Base-by-base conservation (phyloP, 1,284 basidiomycete species). In the Mixia osmundae region DNA sequence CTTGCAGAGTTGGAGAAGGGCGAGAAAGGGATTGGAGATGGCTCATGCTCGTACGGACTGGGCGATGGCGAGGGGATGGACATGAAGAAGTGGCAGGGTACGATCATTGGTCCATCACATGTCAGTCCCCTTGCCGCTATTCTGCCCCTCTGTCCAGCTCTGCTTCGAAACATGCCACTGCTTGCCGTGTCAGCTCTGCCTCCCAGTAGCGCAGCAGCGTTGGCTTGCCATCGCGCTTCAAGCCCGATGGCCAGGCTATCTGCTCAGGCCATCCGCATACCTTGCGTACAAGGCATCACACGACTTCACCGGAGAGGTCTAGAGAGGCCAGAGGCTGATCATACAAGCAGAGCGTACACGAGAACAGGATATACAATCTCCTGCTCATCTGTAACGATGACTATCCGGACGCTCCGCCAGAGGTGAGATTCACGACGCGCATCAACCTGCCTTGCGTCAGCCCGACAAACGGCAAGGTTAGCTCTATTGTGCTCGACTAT, bases 41-140 rank as follows among this genome's bases (percentile, higher is more conserved):
- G 87, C 41, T 82, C 76, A 25, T 91, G 83, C 62, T 87, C 80
- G 22, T 95, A 95, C 51, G 87, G 87, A 39, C 64, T 91, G 40
- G 78, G 79, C 58, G 79, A 89, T 58, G 60, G 72, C 49, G 83
- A 91, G 53, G 83, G 89, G 65, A 74, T 36, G 31, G 65, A 79
- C 61, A 95, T 97, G 89, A 78, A 72, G 59, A 69, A 85, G 55
- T 97, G 89, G 89, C 95, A 91, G 54, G 89, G 87, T 27, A 97
- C 91, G 9, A 89, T 97, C 61, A 82, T 97, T 45, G 91, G 89
- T 7, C 89, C 91, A 23, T 85, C 85, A 39, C 87, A 95, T 63
- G 79, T 82, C 56, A 49, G 76, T 62, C 11, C 10, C 33, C 10
- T 24, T 20, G 10, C 10, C 22, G 14, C 23, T 5, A 23, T 9